Conservation (phyloP, 345 rosid genomes). For the Barbarea vulgaris region DNA sequence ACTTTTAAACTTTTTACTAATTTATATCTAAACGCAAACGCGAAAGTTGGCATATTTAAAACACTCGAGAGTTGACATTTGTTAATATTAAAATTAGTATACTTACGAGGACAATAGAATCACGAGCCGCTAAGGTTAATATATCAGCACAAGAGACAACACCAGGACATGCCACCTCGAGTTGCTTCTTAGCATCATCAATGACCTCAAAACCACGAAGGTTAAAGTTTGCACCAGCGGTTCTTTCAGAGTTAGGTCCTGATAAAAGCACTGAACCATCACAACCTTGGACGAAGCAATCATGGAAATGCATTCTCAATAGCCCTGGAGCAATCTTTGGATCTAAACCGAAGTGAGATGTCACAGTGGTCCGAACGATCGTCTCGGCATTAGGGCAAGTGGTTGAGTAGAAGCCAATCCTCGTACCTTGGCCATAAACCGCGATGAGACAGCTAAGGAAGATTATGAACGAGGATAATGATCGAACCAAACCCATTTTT, state of each 20-base stretch:
- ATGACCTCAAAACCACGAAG: conserved; percentile 45
- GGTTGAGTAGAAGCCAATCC: conserved; percentile 47
- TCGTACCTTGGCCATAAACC: conserved; percentile 32
- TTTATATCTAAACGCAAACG: background rate
- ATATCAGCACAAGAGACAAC: conserved; percentile 59
- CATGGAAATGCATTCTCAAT: conserved; percentile 51
- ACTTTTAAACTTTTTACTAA: background rate
- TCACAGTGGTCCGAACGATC: conserved; percentile 36
- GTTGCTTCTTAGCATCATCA: conserved; percentile 36
- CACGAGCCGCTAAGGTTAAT: conserved; percentile 50
- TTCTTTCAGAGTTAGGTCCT: conserved; percentile 47
- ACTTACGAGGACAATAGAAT: conserved; percentile 40
- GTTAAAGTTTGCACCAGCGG: conserved; percentile 39
- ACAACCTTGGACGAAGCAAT: conserved; percentile 55
- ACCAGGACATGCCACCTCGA: conserved; percentile 50
- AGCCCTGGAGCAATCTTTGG: conserved; percentile 45
- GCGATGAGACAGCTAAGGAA: background rate
- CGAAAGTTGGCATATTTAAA: background rate
- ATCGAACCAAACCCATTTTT: conserved; percentile 17
- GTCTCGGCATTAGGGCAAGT: conserved; percentile 48
- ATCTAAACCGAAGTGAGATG: conserved; percentile 35
- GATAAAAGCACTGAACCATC: conserved; percentile 52
- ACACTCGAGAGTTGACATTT: background rate
- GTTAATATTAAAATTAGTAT: background rate
- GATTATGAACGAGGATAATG: background rate